Conservation (phyloP, 495 filamentous ascomycete genomes). For the Schizothecium vesticola region DNA sequence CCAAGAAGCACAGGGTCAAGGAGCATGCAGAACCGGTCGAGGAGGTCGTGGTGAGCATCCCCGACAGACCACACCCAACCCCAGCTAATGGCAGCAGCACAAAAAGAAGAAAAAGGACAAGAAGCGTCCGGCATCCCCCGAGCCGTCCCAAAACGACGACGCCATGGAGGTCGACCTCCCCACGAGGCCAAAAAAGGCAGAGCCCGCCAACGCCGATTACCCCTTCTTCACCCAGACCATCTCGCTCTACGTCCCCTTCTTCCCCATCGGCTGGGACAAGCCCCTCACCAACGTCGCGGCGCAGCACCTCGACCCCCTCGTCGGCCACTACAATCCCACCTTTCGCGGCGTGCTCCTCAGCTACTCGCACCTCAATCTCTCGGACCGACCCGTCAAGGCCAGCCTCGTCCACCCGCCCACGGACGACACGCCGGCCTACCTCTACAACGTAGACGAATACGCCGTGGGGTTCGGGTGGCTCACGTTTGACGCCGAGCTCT, state of each 20-base stretch:
- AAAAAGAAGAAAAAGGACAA: slow-evolving; percentile 25
- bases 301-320: slow-evolving; percentile 41
- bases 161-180: slow-evolving; percentile 25
- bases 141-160: slow-evolving; percentile 3
- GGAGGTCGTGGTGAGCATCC: slow-evolving; percentile 9
- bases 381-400: slow-evolving; percentile 36
- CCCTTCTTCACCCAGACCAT: slow-evolving; percentile 46
- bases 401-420: slow-evolving; percentile 28
- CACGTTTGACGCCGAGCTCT: slow-evolving; percentile 41
- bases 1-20: slow-evolving; percentile 22
- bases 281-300: slow-evolving; percentile 39
- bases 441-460: slow-evolving; percentile 41
- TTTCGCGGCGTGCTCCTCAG: slow-evolving; percentile 42
- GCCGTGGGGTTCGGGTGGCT: slow-evolving; percentile 44
- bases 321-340: slow-evolving; percentile 43
- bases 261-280: slow-evolving; percentile 40
- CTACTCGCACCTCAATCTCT: slow-evolving; percentile 43
- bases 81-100: slow-evolving; percentile 21
- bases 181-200: slow-evolving; percentile 11
- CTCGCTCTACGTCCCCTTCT: slow-evolving; percentile 45
- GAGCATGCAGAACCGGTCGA: not conserved
- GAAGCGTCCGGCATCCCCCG: slow-evolving; percentile 11
- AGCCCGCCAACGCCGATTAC: slow-evolving; percentile 22
- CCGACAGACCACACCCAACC: not conserved
- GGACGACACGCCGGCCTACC: slow-evolving; percentile 33